Evolutionary conservation across 257 asterid genomes (phyloP), one percentile per base, ranked within the genome.

Genomic region (Paraleonurus japonicus): DNA sequence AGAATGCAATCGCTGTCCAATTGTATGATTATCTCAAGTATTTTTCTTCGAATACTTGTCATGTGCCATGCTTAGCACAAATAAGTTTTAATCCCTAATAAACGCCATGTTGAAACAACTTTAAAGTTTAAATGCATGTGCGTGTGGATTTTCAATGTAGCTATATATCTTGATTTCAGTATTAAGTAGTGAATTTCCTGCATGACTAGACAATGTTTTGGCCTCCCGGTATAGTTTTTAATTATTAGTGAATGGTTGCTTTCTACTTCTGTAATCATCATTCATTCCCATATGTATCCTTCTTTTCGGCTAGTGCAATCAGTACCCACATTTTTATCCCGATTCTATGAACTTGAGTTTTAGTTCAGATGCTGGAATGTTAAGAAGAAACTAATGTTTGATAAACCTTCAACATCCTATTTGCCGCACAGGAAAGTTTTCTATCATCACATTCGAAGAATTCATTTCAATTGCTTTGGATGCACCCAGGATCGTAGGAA

Each of bases 401-500:
- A 37, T 27, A 30, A 35, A 64, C 15, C 23, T 58, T 67, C 27
- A 30, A 39, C 43, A 11, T 60, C 63, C 27, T 32, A 30, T 66
- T 60, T 47, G 24, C 33, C 7, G 13, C 76, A 88, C 95, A 95
- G 99, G 97, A 71, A 77, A 88, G 54, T 95, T 84, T 80, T 64
- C 96, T 11, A 88, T 95, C 4, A 85, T 92, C 76, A 92, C 98
- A 19, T 89, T 95, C 80, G 95, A 95, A 67, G 96, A 95, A 78
- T 95, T 78, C 73, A 85, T 92, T 73, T 82, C 92, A 24, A 87
- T 95, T 69, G 98, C 99, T 41, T 73, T 92, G 81, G 95, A 84
- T 76, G 91, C 99, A 51, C 88, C 88, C 15, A 78, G 98, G 84
- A 86, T 88, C 12, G 99, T 95, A 22, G 98, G 99, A 71, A 89